Conservation (phyloP, 331 rosid genomes). For the Rosa hybrid region DNA sequence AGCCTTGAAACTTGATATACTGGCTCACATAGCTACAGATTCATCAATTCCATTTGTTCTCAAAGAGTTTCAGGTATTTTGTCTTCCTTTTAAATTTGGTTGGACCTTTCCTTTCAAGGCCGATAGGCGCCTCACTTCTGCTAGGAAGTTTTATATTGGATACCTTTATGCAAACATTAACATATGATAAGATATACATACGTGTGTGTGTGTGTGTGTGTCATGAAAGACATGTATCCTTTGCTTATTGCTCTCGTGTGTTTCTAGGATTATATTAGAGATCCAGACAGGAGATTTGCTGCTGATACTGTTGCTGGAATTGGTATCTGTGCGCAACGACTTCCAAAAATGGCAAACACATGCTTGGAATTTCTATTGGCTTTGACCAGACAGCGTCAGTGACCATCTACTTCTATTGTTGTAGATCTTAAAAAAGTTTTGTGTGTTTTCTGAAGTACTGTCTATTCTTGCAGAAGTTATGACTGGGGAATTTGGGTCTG, state of each 20-base stretch:
- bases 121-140: background rate
- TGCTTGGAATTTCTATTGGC: constrained; percentile 74
- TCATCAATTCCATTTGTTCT: constrained; percentile 60
- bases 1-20: constrained; percentile 84
- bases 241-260: constrained; percentile 43
- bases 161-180: background rate
- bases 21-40: constrained; percentile 66
- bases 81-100: background rate
- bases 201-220: too few species aligned
- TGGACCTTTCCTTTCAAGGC: background rate
- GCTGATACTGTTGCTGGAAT: constrained; percentile 89
- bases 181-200: constrained; percentile 10
- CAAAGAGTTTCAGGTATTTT: constrained; percentile 86
- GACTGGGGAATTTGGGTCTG: constrained; percentile 46
- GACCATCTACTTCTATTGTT: constrained; percentile 23
- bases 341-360: constrained; percentile 67
- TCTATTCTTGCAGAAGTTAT: constrained; percentile 53
- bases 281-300: constrained; percentile 93
- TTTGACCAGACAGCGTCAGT: constrained; percentile 77
- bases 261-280: constrained; percentile 92
- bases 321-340: constrained; percentile 82
- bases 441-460: constrained; percentile 26
- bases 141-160: background rate
- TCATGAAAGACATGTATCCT: constrained; percentile 32
- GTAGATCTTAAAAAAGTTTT: background rate